Percentiles rank a stretch among this genome's conserved stretches.
phyloP scores from a whole-genome alignment of 116 monocot genomes.

The Trichopus zeylanicus region DNA sequence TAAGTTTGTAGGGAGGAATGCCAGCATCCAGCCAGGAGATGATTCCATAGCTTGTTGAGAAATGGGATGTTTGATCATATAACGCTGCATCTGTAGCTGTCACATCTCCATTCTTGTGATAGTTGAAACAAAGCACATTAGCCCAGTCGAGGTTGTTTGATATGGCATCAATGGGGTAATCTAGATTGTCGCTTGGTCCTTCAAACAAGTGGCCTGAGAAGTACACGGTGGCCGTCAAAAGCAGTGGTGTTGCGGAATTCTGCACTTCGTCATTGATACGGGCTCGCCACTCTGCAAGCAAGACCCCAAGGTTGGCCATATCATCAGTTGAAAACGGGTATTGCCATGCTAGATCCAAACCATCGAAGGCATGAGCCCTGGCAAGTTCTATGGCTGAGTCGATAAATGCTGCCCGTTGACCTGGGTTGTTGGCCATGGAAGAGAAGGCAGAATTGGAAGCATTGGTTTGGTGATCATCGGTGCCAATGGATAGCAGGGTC shows the following conservation, averaged over 20 bases:
- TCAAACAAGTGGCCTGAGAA: conserved; percentile 27
- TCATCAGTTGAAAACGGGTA: conserved; percentile 23
- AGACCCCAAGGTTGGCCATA: conserved; percentile 30
- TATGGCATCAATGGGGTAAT: conserved; percentile 37
- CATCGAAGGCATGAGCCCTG: conserved; percentile 24
- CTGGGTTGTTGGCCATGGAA: conserved; percentile 25
- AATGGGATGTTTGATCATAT: conserved; percentile 30
- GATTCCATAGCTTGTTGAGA: conserved; percentile 50
- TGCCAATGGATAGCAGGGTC: conserved; percentile 55
- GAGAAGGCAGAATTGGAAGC: conserved; percentile 41
- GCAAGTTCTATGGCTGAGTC: conserved; percentile 30
- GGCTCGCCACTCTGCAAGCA: conserved; percentile 36
- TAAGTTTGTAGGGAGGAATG: conserved; percentile 38
- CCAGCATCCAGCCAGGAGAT: conserved; percentile 51
- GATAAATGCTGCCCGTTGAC: conserved; percentile 32
- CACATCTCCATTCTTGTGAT: conserved; percentile 21
- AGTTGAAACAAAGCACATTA: conserved; percentile 39
- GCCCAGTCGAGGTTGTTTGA: conserved; percentile 36
- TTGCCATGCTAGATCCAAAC: conserved; percentile 50
- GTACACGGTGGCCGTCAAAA: conserved; percentile 59
- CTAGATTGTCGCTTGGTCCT: background rate
- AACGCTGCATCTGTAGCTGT: conserved; percentile 46
- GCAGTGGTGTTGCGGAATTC: conserved; percentile 11
- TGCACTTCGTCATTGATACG: conserved; percentile 18
- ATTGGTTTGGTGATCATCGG: conserved; percentile 10